Base-by-base conservation (phyloP, 2,329 filamentous ascomycete genomes). In the Eutypa lata region DNA sequence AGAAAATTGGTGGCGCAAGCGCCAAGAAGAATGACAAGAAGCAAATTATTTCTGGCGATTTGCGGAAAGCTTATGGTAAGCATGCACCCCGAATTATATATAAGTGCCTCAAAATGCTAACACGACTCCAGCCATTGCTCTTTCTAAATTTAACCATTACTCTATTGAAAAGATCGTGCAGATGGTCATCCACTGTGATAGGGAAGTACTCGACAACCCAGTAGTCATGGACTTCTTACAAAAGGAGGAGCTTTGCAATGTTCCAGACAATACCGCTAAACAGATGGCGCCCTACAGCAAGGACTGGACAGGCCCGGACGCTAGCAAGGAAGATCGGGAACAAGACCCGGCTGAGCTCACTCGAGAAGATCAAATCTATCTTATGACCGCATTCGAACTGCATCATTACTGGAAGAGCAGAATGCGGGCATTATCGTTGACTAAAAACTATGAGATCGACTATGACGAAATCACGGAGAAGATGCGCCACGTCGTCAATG, bases 331-430 rank as follows among this genome's bases (percentile, higher is more conserved):
- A 50, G 81, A 80, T 58, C 86, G 93, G 51, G 94, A 99, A 69
- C 84, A 88, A 65, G 92, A 97, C 71, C 93, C 93, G 1, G 73
- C 71, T 6, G 94, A 99, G 67, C 84, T 99, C 50, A 97, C 93
- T 2, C 81, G 92, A 57, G 91, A 97, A 71, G 94, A 99, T 74
- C 93, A 97, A 72, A 89, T 99, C 52, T 99, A 92, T 69, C 78
- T 99, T 24, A 90, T 88, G 68, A 97, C 94, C 4, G 90, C 93
- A 1, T 97, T 89, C 65, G 94, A 99, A 70, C 77, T 97, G 59
- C 91, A 96, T 61, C 92, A 97, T 69, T 99, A 99, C 75, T 99
- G 94, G 94, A 97, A 96, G 79, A 91, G 90, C 56, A 87, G 94
- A 70, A 97, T 97, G 87, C 84, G 94, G 61, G 94, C 94, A 37